Evolutionary conservation across 768 basidiomycete genomes (phyloP).

Genomic region (Collybia sp.): DNA sequence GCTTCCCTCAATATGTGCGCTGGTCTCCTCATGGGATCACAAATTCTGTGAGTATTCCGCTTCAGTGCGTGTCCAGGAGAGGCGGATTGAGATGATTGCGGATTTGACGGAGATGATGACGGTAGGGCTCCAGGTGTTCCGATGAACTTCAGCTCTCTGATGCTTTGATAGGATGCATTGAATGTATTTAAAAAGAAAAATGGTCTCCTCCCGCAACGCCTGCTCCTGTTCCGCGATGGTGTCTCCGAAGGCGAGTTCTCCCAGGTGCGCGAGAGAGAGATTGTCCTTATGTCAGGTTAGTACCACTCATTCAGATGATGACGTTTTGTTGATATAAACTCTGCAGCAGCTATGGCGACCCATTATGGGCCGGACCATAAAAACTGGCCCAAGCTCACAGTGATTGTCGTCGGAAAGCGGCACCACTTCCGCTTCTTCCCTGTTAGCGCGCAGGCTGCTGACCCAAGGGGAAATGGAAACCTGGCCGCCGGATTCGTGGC

Average conservation of each 20-base stretch:
- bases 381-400: slow-evolving; percentile 43
- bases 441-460: slow-evolving; percentile 24
- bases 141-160: neutral
- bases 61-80: slow-evolving; percentile 45
- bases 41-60: slow-evolving; percentile 51
- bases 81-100: slow-evolving; percentile 52
- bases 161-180: slow-evolving; percentile 10
- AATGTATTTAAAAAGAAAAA: slow-evolving; percentile 7
- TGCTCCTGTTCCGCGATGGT: slow-evolving; percentile 25
- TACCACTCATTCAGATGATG: neutral
- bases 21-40: slow-evolving; percentile 53
- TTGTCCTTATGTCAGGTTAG: slow-evolving; percentile 12
- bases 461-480: slow-evolving; percentile 53
- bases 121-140: slow-evolving; percentile 16
- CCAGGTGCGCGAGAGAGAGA: slow-evolving; percentile 14
- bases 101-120: slow-evolving; percentile 49
- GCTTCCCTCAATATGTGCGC: slow-evolving; percentile 20
- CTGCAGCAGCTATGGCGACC: slow-evolving; percentile 10
- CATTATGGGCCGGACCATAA: slow-evolving; percentile 32
- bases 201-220: slow-evolving; percentile 7
- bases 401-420: slow-evolving; percentile 58
- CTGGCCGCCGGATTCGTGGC: slow-evolving; percentile 53
- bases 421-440: slow-evolving; percentile 57
- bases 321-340: neutral
- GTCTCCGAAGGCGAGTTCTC: slow-evolving; percentile 28